Conservation (phyloP, 176 grass and related monocot genomes). For the Triticum timopheevii region DNA sequence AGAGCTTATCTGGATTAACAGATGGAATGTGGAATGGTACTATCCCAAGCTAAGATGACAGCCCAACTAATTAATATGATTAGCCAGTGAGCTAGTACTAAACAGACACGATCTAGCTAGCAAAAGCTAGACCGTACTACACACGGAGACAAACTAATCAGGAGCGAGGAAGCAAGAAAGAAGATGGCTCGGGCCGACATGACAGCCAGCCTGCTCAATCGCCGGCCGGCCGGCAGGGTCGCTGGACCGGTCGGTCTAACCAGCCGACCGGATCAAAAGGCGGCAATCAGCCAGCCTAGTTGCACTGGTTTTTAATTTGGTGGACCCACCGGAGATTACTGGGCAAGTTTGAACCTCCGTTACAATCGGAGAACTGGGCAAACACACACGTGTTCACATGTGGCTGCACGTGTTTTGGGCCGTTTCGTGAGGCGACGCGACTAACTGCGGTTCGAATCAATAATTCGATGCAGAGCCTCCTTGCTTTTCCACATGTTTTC, state of each 20-base stretch:
- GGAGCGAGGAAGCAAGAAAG: background rate
- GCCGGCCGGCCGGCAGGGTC: slow-evolving; percentile 6
- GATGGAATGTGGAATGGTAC: background rate
- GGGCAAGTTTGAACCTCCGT: too few species aligned
- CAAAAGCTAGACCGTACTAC: background rate
- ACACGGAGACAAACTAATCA: background rate
- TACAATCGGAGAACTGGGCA: background rate
- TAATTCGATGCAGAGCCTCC: too few species aligned
- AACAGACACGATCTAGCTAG: background rate
- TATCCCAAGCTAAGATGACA: background rate
- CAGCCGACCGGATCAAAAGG: background rate
- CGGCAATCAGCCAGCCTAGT: background rate
- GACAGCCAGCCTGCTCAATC: background rate
- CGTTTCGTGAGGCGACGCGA: too few species aligned
- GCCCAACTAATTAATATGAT: background rate
- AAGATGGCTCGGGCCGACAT: background rate
- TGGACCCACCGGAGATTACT: background rate
- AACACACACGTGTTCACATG: background rate
- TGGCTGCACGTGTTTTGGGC: background rate
- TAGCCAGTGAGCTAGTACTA: background rate
- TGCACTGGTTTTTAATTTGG: background rate
- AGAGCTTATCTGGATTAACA: background rate
- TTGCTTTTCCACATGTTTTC: too few species aligned
- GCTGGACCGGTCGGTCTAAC: background rate
- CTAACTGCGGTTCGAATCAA: too few species aligned